These are phyloP conservation scores for Russula sp. DNA, from an alignment of 768 basidiomycete genomes.

Conservation along the genomic window DNA sequence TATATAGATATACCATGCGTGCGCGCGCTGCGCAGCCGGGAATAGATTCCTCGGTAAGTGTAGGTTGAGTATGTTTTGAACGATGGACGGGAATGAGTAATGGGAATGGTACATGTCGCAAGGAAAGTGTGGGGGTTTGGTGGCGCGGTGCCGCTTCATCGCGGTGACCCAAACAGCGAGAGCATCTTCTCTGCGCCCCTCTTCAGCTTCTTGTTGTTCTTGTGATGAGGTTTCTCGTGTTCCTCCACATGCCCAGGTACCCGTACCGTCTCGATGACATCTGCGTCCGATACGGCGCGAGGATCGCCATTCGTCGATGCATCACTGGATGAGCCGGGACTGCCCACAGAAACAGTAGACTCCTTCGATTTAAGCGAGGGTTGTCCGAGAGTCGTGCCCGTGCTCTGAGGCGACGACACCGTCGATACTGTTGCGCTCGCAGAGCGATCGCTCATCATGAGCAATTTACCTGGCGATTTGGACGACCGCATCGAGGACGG, in stretches of 20 bases:
- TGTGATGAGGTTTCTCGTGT: slow-evolving; percentile 42
- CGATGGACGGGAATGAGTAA: not conserved
- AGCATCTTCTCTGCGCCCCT: slow-evolving; percentile 82
- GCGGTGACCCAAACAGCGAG: slow-evolving; percentile 72
- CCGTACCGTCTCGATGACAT: slow-evolving; percentile 17
- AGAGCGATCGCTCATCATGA: slow-evolving; percentile 37
- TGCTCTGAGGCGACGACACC: slow-evolving; percentile 48
- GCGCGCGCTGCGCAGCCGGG: slow-evolving; percentile 13
- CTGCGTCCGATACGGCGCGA: slow-evolving; percentile 12
- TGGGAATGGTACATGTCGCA: not conserved
- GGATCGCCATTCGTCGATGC: slow-evolving; percentile 52
- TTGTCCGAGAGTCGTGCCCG: slow-evolving; percentile 38
- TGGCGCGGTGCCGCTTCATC: slow-evolving; percentile 18
- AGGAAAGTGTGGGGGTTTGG: not conserved
- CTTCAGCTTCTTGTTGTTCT: slow-evolving; percentile 73
- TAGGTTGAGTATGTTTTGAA: not conserved
- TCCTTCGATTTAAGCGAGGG: slow-evolving; percentile 79
- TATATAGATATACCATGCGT: slow-evolving; percentile 16
- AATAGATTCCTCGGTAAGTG: slow-evolving; percentile 4
- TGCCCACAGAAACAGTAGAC: slow-evolving; percentile 66
- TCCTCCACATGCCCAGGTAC: slow-evolving; percentile 21
- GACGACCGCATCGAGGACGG: slow-evolving; percentile 36
- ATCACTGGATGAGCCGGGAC: slow-evolving; percentile 64
- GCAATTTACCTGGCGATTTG: slow-evolving; percentile 31
- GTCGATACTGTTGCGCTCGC: slow-evolving; percentile 39